Conservation (phyloP, 202 grass and related monocot genomes). For the Schoenoplectus triqueter region DNA sequence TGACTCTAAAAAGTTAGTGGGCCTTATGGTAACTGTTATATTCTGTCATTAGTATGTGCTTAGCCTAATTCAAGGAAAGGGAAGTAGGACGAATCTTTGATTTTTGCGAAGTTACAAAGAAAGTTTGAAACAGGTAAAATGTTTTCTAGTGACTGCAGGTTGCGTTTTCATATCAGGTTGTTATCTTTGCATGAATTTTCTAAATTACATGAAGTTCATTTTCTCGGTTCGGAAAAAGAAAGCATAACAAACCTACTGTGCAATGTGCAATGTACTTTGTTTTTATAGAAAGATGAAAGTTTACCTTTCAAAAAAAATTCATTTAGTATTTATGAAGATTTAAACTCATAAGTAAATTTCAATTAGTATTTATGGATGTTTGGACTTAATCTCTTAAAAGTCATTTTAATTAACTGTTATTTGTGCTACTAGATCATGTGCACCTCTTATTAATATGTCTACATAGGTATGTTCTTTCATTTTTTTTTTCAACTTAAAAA, state of each 20-base stretch:
- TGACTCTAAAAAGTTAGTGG: background rate
- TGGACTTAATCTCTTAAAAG: too few relatives aligned
- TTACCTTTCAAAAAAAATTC: too few relatives aligned
- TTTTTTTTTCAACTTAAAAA: background rate
- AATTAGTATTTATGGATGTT: too few relatives aligned
- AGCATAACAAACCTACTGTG: background rate
- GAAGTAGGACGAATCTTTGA: constrained; percentile 16
- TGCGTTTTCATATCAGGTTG: background rate
- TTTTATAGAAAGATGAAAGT: too few relatives aligned
- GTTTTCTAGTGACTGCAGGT: background rate
- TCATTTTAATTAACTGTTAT: too few relatives aligned
- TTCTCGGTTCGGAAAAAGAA: background rate
- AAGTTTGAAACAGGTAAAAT: background rate
- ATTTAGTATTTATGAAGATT: too few relatives aligned
- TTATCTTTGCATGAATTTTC: background rate
- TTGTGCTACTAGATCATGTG: background rate
- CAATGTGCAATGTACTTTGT: too few relatives aligned
- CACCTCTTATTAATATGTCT: background rate
- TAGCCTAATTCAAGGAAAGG: background rate
- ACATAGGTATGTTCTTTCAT: background rate
- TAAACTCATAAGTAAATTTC: too few relatives aligned
- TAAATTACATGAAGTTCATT: background rate
- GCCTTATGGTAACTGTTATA: background rate
- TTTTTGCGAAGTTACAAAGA: constrained; percentile 2
- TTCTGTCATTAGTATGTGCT: background rate